A percentile compares a stretch with the other conserved stretches of the same genome.
Evolutionary conservation across 768 basidiomycete species (phyloP).

Genomic region (Trametes cingulata): DNA sequence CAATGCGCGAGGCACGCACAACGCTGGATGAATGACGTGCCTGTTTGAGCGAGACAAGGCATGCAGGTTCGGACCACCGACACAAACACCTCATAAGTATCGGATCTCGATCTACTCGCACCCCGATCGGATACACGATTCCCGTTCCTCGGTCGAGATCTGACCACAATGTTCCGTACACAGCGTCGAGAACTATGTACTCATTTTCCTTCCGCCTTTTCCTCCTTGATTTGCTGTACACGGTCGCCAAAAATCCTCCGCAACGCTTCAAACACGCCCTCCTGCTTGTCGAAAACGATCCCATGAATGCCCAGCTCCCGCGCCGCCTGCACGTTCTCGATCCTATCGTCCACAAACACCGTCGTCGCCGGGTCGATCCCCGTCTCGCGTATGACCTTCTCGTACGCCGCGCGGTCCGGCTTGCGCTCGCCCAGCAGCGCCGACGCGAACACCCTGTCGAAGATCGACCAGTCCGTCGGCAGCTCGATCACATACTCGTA

Average conservation of each 20-base stretch:
- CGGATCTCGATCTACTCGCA: no score
- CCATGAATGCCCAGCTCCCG: constrained; percentile 57
- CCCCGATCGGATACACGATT: neutral
- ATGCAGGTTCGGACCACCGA: no score
- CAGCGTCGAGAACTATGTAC: no score
- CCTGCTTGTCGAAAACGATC: constrained; percentile 44
- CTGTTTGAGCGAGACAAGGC: no score
- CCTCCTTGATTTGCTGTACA: constrained; percentile 25
- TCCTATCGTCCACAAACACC: constrained; percentile 61
- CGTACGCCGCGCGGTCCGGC: constrained; percentile 55
- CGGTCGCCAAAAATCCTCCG: constrained; percentile 48
- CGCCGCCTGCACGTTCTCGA: constrained; percentile 60
- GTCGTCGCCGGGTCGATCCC: constrained; percentile 46
- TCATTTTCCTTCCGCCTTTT: neutral
- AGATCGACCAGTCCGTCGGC: constrained; percentile 50
- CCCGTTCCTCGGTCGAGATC: neutral
- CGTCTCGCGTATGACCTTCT: constrained; percentile 47
- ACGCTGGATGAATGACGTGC: no score
- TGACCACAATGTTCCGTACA: neutral
- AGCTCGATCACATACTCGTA: constrained; percentile 44
- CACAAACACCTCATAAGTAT: no score
- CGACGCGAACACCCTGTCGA: constrained; percentile 56
- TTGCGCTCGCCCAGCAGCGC: constrained; percentile 54
- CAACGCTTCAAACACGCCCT: constrained; percentile 45
- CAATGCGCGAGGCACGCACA: no score